phyloP scores from a whole-genome alignment of 2,329 filamentous ascomycete species.

The Epichloe uncinata region DNA sequence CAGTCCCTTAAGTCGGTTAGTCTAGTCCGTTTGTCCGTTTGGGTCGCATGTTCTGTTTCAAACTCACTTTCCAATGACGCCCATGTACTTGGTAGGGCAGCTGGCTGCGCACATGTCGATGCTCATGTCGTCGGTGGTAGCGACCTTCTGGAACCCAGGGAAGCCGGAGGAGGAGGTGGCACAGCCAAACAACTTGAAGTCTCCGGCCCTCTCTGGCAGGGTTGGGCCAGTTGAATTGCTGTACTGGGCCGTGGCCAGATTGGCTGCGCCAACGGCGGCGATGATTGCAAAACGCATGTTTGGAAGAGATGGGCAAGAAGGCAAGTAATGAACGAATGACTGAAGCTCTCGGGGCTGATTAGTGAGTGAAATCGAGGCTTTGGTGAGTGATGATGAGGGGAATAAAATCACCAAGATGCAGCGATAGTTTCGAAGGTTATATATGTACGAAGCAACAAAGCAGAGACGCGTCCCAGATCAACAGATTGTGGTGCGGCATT shows the following conservation, averaged over 20 bases:
- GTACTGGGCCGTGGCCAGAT: conserved; percentile 15
- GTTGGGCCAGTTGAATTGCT: conserved; percentile 4
- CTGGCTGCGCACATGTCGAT: conserved; percentile 15
- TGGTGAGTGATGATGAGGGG: conserved; percentile 10
- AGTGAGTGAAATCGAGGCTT: conserved; percentile 20
- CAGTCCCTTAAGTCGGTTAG: conserved; percentile 13
- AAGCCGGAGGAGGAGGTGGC: conserved; percentile 10
- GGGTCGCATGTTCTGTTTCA: background rate
- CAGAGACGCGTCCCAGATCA: conserved; percentile 4
- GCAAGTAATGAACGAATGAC: conserved; percentile 10
- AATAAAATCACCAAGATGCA: conserved; percentile 4
- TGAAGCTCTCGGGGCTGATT: conserved; percentile 14
- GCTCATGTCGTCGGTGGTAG: conserved; percentile 9
- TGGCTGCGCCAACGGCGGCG: conserved; percentile 18
- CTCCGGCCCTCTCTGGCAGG: conserved; percentile 9
- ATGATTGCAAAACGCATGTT: conserved; percentile 19
- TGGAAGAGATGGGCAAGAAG: conserved; percentile 9
- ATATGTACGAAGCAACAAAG: conserved; percentile 13
- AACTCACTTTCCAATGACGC: conserved; percentile 13
- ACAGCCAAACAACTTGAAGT: conserved; percentile 17
- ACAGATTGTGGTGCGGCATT: background rate
- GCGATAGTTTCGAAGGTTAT: conserved; percentile 15
- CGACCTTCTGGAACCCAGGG: conserved; percentile 12
- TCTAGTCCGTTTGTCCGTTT: background rate
- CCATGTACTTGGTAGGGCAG: conserved; percentile 15